A percentile compares a stretch with the other conserved stretches of the same genome.
Evolutionary conservation across 805 yeast genomes (phyloP).

Genomic region (Phaffomyces thermotolerans): DNA sequence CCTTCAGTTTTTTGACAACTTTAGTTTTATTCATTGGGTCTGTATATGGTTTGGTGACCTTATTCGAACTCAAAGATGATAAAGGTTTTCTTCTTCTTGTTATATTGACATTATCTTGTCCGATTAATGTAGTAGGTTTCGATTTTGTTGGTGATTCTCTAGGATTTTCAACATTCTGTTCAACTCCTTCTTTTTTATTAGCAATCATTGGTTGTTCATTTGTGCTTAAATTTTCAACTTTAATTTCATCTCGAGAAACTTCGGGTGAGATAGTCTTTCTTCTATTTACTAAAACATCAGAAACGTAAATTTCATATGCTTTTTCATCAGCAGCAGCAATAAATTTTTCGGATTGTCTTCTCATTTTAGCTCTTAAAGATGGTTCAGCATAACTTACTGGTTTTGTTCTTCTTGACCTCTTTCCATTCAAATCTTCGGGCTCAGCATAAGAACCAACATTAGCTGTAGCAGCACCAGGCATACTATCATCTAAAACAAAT

Average conservation of each 20-base stretch:
- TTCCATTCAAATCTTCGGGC: slow-evolving; percentile 14
- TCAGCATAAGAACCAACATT: slow-evolving; percentile 6
- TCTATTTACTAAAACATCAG: slow-evolving; percentile 5
- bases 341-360: slow-evolving; percentile 53
- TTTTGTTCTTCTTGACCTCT: slow-evolving; percentile 43
- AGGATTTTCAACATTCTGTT: slow-evolving; percentile 7
- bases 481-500: slow-evolving; percentile 30
- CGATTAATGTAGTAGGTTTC: slow-evolving; percentile 11
- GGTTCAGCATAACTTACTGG: slow-evolving; percentile 63
- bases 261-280: slow-evolving; percentile 4
- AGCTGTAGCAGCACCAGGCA: slow-evolving; percentile 22
- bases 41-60: slow-evolving; percentile 9
- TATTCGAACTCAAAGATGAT: slow-evolving; percentile 11
- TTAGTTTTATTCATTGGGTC: slow-evolving; percentile 5
- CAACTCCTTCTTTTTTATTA: slow-evolving; percentile 1
- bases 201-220: not conserved
- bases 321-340: slow-evolving; percentile 48
- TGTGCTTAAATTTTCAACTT: not conserved
- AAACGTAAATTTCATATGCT: slow-evolving; percentile 6
- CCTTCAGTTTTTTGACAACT: slow-evolving; percentile 1
- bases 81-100: slow-evolving; percentile 25
- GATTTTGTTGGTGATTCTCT: slow-evolving; percentile 10
- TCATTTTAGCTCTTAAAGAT: slow-evolving; percentile 58
- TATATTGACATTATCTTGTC: slow-evolving; percentile 17
- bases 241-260: slow-evolving; percentile 1